Base-by-base conservation (phyloP, 2,329 filamentous ascomycete species). In the Mycocentrospora acerina region DNA sequence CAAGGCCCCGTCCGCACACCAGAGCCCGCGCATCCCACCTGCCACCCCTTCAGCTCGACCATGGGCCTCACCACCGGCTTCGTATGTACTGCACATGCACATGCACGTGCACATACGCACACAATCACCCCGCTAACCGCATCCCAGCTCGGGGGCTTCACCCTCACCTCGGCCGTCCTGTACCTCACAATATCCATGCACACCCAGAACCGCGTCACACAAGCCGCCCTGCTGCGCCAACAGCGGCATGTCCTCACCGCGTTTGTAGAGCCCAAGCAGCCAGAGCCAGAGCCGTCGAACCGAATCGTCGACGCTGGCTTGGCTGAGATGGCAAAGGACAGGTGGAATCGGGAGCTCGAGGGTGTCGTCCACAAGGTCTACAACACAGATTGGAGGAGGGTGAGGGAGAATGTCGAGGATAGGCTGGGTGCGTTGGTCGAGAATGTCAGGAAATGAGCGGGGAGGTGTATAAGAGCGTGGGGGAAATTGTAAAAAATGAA, bases 11-110 rank as follows among this genome's bases (percentile, higher is more conserved):
- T n/a, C 15, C 11, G 12, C 31, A 18, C 15, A 13, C 18, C 30
- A 18, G 29, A 25, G 14, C 30, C 37, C 22, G 26, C 29, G 18
- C 26, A 34, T 18, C 40, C 27, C 25, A 17, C 24, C 32, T 13
- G 26, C 17, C 32, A 43, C 29, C 37, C 44, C 32, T 22, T 9
- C 19, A 5, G 19, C 19, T 22, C 19, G 19, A 39, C 38, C 50
- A 77, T 77, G 74, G 73, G 73, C 59, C 75, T 77, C 66, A 73
- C 71, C 43, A 73, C 71, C 13, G 74, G 73, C 64, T 72, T 76
- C 52, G 74, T 76, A 66, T 31, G 65, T 58, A 16, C 16, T n/a
- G n/a, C n/a, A n/a, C n/a, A n/a, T n/a, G n/a, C n/a, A n/a, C n/a
- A n/a, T n/a, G n/a, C n/a, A n/a, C n/a, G 4, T 17, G 26, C 12